Base-by-base conservation (phyloP, 2,329 filamentous ascomycete genomes). In the Emydomyces testavorans region DNA sequence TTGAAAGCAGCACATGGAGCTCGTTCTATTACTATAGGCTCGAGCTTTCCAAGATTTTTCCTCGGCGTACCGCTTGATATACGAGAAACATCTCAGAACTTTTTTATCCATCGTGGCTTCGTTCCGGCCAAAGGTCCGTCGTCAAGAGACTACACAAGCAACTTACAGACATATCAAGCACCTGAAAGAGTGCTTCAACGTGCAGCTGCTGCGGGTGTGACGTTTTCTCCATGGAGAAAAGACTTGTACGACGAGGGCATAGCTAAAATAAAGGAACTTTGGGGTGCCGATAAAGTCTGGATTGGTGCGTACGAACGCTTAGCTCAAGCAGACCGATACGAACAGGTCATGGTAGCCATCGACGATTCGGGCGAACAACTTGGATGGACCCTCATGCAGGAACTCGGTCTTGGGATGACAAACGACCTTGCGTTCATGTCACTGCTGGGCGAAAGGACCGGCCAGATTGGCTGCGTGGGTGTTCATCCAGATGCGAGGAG, bases 341-440 rank as follows among this genome's bases (percentile, higher is more conserved):
- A 62, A 10, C 64, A 66, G 50, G 62, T 69, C 21, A 69, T 71
- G 66, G 58, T 63, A 1, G 68, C 66, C 1, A 67, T 69, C 34
- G 62, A 68, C 35, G 49, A 59, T 1, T 53, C 50, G 1, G 64
- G 63, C 2, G 58, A 59, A 2, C 68, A 71, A 51, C 58, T 70
- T 6, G 70, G 65, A 13, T 72, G 68, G 70, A 69, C 68, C 1
- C 51, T 72, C 8, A 72, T 71, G 68, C 61, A 68, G 13, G 56
- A 60, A 8, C 58, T 62, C 1, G 46, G 56, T 2, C 59, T 61
- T 2, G 46, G 58, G 1, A 43, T 67, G 7, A 52, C 64, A 2
- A 52, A 65, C 24, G 53, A 59, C 29, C 71, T 69, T 59, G 67
- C 67, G 1, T 67, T 71, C 44, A 61, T 68, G 4, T 59, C 62